Percentiles rank a stretch among this genome's conserved stretches.
These are phyloP conservation scores for Cadophora gregata DNA, from an alignment of 2,329 filamentous ascomycete species.

Conservation along the genomic window DNA sequence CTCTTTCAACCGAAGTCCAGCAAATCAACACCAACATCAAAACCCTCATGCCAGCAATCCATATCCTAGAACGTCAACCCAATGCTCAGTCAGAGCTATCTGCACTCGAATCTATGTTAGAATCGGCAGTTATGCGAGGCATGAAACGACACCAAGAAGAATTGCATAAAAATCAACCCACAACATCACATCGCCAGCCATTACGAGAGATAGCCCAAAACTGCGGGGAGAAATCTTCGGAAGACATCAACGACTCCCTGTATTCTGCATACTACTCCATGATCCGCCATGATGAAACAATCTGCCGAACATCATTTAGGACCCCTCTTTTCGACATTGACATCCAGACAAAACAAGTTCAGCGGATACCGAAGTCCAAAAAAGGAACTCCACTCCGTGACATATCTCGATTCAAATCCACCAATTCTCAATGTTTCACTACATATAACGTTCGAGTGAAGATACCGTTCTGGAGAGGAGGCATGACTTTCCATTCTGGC, in stretches of 20 bases:
- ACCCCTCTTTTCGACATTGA: conserved; percentile 1
- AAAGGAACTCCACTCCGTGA: background rate
- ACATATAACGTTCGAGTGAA: background rate
- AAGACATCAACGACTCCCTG: background rate
- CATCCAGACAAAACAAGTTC: background rate
- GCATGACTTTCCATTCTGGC: background rate
- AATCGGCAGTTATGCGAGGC: background rate
- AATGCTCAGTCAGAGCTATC: background rate
- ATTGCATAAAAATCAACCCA: background rate
- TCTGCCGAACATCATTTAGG: background rate
- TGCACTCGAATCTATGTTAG: conserved; percentile 8
- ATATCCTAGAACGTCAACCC: background rate
- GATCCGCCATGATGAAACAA: background rate
- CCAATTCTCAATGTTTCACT: background rate
- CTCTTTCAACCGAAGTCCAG: background rate
- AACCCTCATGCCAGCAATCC: background rate
- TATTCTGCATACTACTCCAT: background rate
- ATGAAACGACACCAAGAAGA: background rate
- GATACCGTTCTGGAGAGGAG: conserved; percentile 5
- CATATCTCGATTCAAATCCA: background rate
- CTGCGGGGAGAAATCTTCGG: background rate
- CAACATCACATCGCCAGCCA: background rate
- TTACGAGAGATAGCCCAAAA: too few relatives aligned
- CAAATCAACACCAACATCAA: background rate
- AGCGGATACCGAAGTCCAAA: background rate